Evolutionary conservation across 495 filamentous ascomycete genomes (phyloP).

Genomic region (Lophiotrema nucula): DNA sequence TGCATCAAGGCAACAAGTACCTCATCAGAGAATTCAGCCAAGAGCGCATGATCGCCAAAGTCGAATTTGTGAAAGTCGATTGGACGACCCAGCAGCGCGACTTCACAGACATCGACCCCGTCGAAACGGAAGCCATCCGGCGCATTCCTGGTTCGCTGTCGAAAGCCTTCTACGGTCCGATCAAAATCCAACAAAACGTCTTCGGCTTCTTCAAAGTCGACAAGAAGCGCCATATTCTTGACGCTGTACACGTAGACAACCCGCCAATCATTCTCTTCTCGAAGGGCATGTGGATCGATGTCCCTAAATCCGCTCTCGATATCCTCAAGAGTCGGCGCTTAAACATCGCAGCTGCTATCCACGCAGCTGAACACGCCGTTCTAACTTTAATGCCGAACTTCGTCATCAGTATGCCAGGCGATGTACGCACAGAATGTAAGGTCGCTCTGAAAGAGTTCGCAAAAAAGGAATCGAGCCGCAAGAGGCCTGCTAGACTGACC

Average conservation of each 20-base stretch:
- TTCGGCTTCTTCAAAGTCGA: slow-evolving; percentile 98
- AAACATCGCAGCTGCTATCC: slow-evolving; percentile 86
- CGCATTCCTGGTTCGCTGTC: slow-evolving; percentile 56
- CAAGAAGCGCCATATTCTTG: slow-evolving; percentile 75
- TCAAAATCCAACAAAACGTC: slow-evolving; percentile 79
- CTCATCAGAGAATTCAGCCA: slow-evolving; percentile 86
- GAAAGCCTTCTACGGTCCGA: slow-evolving; percentile 77
- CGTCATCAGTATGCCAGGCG: slow-evolving; percentile 80
- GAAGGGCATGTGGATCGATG: slow-evolving; percentile 96
- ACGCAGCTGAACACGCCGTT: slow-evolving; percentile 90
- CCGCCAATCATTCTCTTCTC: slow-evolving; percentile 79
- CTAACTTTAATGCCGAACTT: slow-evolving; percentile 85
- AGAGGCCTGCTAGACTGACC: slow-evolving; percentile 82
- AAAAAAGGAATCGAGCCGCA: slow-evolving; percentile 69
- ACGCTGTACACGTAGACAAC: slow-evolving; percentile 90
- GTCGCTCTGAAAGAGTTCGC: slow-evolving; percentile 73
- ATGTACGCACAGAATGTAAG: slow-evolving; percentile 95
- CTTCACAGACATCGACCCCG: slow-evolving; percentile 91
- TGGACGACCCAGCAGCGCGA: slow-evolving; percentile 94
- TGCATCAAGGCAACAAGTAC: slow-evolving; percentile 91
- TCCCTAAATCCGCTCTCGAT: slow-evolving; percentile 73
- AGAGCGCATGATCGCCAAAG: slow-evolving; percentile 70
- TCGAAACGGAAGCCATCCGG: slow-evolving; percentile 81
- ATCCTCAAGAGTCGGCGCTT: slow-evolving; percentile 70
- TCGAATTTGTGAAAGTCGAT: slow-evolving; percentile 81